phyloP scores from a whole-genome alignment of 768 basidiomycete genomes.

The Phaffia australis region DNA sequence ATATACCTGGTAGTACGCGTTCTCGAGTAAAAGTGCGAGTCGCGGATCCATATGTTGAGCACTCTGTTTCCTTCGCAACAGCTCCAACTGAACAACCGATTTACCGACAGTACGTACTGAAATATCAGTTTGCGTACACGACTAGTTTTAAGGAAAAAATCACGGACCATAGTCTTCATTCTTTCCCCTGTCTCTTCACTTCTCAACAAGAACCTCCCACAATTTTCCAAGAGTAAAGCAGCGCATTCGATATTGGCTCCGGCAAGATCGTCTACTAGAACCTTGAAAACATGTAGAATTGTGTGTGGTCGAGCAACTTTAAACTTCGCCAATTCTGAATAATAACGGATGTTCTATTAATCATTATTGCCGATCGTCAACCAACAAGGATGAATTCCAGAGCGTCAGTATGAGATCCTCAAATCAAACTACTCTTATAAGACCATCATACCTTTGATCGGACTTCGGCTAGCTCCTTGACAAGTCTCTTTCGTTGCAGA shows the following conservation, averaged over 20 bases:
- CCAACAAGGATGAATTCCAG: too few relatives aligned
- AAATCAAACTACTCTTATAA: background rate
- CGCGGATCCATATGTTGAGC: conserved; percentile 87
- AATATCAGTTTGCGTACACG: background rate
- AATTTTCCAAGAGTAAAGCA: conserved; percentile 80
- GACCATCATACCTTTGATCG: conserved; percentile 57
- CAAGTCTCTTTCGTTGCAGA: conserved; percentile 82
- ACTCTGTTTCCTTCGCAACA: conserved; percentile 88
- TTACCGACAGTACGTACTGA: background rate
- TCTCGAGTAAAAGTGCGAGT: conserved; percentile 79
- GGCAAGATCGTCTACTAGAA: conserved; percentile 88
- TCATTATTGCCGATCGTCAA: too few relatives aligned
- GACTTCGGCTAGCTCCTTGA: conserved; percentile 76
- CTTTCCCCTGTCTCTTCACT: conserved; percentile 77
- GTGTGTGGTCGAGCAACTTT: conserved; percentile 77
- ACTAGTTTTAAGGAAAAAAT: background rate
- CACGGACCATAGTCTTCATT: conserved; percentile 71
- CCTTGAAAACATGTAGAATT: conserved; percentile 92
- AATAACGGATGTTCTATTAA: conserved; percentile 68
- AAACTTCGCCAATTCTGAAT: conserved; percentile 93
- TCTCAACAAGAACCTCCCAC: conserved; percentile 80
- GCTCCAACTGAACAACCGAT: conserved; percentile 53
- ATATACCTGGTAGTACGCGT: conserved; percentile 89
- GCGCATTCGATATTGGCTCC: conserved; percentile 88
- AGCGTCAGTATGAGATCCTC: background rate